phyloP scores from a whole-genome alignment of 2,329 filamentous ascomycete species.

The Colletotrichum filicis region DNA sequence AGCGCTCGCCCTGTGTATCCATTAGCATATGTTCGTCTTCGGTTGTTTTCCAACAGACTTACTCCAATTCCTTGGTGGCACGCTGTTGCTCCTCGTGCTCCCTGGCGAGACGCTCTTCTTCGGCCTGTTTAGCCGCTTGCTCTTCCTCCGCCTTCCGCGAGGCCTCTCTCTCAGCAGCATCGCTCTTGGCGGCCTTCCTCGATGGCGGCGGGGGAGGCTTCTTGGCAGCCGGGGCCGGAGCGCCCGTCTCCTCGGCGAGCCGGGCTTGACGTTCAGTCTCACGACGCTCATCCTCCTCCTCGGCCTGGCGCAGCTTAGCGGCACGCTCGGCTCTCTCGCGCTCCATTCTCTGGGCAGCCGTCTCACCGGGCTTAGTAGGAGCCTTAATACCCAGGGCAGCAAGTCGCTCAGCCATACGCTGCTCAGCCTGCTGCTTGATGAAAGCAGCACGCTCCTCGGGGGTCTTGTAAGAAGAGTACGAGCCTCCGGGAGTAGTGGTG shows the following conservation, averaged over 20 bases:
- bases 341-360: conserved; percentile 84
- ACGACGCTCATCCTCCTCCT: conserved; percentile 91
- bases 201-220: conserved; percentile 85
- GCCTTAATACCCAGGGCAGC: conserved; percentile 93
- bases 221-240: conserved; percentile 68
- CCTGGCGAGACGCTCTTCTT: conserved; percentile 73
- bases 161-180: conserved; percentile 65
- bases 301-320: conserved; percentile 86
- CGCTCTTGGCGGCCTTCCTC: conserved; percentile 74
- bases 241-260: conserved; percentile 80
- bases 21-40: conserved; percentile 43
- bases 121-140: conserved; percentile 66
- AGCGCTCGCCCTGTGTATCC: conserved; percentile 72
- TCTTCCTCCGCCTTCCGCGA: conserved; percentile 69
- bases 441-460: conserved; percentile 94
- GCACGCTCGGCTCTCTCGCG: conserved; percentile 89
- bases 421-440: conserved; percentile 96
- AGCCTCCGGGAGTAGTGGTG: conserved; percentile 68
- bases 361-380: conserved; percentile 82
- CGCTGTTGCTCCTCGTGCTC: conserved; percentile 82
- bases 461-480: conserved; percentile 87
- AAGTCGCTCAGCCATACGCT: conserved; percentile 95
- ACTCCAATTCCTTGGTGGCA: conserved; percentile 84
- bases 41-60: conserved; percentile 56
- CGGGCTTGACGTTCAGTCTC: conserved; percentile 89